Evolutionary conservation across 192 early-diverging fungal genomes (phyloP).

Genomic region (Gaertneriomyces sp.): DNA sequence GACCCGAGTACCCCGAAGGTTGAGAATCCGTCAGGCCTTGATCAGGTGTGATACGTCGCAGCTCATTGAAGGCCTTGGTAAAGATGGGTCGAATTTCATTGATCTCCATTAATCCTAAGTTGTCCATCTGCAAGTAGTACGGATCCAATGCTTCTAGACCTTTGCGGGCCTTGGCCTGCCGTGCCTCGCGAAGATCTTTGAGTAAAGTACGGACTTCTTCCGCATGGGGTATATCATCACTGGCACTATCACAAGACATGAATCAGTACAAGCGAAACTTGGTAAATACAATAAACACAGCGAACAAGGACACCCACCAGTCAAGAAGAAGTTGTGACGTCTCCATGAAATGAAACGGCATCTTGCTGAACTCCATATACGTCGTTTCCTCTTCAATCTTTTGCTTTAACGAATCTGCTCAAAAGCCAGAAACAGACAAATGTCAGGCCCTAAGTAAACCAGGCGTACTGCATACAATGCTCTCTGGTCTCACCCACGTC

Average conservation of each 20-base stretch:
- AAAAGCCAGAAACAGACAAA: background rate
- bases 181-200: constrained; percentile 78
- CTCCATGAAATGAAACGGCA: constrained; percentile 82
- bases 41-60: constrained; percentile 15
- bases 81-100: constrained; percentile 94
- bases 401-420: constrained; percentile 57
- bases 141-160: constrained; percentile 67
- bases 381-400: constrained; percentile 67
- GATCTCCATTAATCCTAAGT: constrained; percentile 80
- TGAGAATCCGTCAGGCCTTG: too few relatives aligned
- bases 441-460: background rate
- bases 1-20: too few relatives aligned
- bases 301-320: constrained; percentile 41
- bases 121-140: constrained; percentile 70
- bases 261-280: background rate
- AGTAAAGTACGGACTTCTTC: constrained; percentile 70
- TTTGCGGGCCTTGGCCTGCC: constrained; percentile 73
- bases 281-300: background rate
- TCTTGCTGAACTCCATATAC: constrained; percentile 53
- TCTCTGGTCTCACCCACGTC: constrained; percentile 49
- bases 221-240: constrained; percentile 76
- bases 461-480: background rate
- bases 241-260: constrained; percentile 48
- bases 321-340: constrained; percentile 73
- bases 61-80: constrained; percentile 69